Base-by-base conservation (phyloP, 345 rosid species). In the Microthlaspi erraticum region DNA sequence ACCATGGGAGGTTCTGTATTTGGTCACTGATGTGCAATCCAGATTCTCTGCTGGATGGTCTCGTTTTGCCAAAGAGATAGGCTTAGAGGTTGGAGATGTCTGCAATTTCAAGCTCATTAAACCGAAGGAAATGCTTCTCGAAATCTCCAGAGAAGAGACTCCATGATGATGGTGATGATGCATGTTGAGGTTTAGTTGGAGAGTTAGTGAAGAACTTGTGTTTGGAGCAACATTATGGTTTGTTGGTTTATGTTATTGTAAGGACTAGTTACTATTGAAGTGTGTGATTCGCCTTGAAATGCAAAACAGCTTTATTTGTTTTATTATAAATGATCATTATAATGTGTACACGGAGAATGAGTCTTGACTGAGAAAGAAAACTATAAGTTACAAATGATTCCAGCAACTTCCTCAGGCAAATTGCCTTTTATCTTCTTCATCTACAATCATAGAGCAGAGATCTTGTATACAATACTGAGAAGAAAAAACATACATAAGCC, bases 21-120 rank as follows among this genome's bases (percentile, higher is more conserved):
- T 60, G 64, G 51, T 44, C 43, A 67, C 18, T 60, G 64, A 44
- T 68, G 6, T 5, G 7, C 78, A 74, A 23, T 16, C 78, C 18
- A 74, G 58, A 68, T 52, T 74, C 43, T 67, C 73, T 52, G 63
- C 50, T 34, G 78, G 78, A 20, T 74, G 78, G 78, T 37, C 39
- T 60, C 69, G 73, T 60, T 36, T 67, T 43, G 39, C 66, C 29
- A 68, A 38, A 44, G 57, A 52, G 2, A 13, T 67, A 60, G 73
- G 43, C 26, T 60, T 74, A 44, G 58, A 1, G 43, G 50, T 60
- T 1, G 73, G 78, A 44, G 73, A 74, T 29, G 37, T 60, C 23
- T 74, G 73, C 69, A 57, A 12, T 0, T 68, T 74, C 64, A 36
- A 68, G 51, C 73, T 74, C 68, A 26, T 52, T 49, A 60, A 67